These are phyloP conservation scores for Dimargaris xerosporica DNA, from an alignment of 192 early-diverging fungal genomes.

Conservation along the genomic window DNA sequence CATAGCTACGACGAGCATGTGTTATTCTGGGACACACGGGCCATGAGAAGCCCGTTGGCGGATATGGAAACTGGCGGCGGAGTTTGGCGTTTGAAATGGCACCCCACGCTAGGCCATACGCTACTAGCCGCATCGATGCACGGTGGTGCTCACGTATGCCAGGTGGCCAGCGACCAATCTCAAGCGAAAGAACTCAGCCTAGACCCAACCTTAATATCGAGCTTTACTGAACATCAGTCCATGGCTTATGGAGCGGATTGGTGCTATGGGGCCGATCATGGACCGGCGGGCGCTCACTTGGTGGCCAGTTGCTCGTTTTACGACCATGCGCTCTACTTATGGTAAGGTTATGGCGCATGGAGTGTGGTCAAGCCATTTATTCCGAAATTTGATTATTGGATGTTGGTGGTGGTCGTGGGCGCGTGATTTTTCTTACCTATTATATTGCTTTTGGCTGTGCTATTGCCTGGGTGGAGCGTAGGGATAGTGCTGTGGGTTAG, in stretches of 20 bases:
- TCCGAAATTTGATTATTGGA: background rate
- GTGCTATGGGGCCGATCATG: conserved; percentile 29
- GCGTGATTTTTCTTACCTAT: background rate
- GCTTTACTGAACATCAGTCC: conserved; percentile 57
- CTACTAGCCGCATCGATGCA: conserved; percentile 85
- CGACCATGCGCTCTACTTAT: conserved; percentile 57
- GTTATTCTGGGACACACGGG: conserved; percentile 80
- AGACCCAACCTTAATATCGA: conserved; percentile 12
- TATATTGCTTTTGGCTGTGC: background rate
- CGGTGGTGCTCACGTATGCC: conserved; percentile 70
- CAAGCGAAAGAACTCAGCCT: conserved; percentile 13
- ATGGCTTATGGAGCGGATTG: conserved; percentile 69
- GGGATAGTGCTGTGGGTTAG: background rate
- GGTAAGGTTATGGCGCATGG: conserved; percentile 27
- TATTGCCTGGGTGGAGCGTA: background rate
- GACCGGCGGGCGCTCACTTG: conserved; percentile 19
- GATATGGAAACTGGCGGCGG: conserved; percentile 67
- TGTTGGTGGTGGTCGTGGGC: no score
- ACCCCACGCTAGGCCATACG: conserved; percentile 42
- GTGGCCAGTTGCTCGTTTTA: conserved; percentile 68
- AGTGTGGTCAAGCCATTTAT: background rate
- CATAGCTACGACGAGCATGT: conserved; percentile 88
- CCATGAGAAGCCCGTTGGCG: conserved; percentile 54
- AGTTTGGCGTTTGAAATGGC: conserved; percentile 93
- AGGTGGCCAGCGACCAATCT: conserved; percentile 25